Base-by-base conservation (phyloP, 257 asterid genomes). In the Nicotiana otophora region DNA sequence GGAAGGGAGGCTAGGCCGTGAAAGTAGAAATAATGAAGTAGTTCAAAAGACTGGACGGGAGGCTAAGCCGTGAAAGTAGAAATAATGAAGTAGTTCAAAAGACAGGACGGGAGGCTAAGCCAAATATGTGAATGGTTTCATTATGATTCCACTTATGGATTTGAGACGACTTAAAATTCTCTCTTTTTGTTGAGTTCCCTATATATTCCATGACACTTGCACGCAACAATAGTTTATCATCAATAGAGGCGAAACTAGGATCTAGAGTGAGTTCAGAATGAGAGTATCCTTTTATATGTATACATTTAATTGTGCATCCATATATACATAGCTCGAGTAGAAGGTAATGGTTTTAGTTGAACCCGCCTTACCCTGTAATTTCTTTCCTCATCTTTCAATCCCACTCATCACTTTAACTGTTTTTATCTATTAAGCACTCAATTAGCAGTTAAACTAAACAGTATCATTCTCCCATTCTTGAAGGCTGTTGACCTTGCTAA, bases 401-500 rank as follows among this genome's bases (percentile, higher is more conserved):
- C 17, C 55, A 5, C 55, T 51, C 55, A 11, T 12, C 78, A 72
- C 78, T 72, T 72, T 72, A 30, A 46, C 78, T 5, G 10, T 1
- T 69, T 7, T 39, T 46, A 39, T 72, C 48, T 46, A 20, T 72
- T 46, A 14, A 42, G 60, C 57, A 46, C 60, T 72, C 31, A 23
- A 10, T 72, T n/a, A 72, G 78, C 58, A 20, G 60, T 70, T 42
- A 16, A 42, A 70, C 79, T 83, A 42, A 58, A 57, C 67, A 78
- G 67, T 23, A 14, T 1, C 1, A 30, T 75, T 23, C 58, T n/a
- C 33, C 78, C 82, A 58, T 77, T 82, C 34, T 82, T 82, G 84
- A 75, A 95, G 99, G 99, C 98, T 54, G 96, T 96, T 84, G 99
- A 94, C 87, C 98, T 96, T 84, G 98, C 98, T 4, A 96, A 96